These are phyloP conservation scores for Solanum piurae DNA, from an alignment of 257 asterid species.

Conservation along the genomic window DNA sequence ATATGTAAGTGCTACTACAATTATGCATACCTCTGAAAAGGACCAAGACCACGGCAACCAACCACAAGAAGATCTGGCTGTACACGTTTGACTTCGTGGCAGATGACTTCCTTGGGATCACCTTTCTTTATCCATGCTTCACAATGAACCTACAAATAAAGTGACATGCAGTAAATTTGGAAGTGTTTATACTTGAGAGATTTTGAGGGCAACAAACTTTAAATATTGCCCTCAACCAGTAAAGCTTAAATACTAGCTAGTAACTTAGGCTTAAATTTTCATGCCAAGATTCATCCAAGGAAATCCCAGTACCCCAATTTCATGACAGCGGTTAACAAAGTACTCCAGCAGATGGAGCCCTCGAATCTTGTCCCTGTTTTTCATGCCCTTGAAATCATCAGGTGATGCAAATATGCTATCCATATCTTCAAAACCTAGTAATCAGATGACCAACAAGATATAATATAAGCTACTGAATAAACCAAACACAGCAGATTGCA, in stretches of 20 bases:
- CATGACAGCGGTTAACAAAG: conserved; percentile 72
- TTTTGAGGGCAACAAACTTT: neutral
- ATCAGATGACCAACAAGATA: neutral
- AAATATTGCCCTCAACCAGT: neutral
- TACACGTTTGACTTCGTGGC: conserved; percentile 56
- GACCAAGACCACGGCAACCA: conserved; percentile 88
- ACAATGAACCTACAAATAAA: conserved; percentile 53
- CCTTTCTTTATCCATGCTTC: conserved; percentile 83
- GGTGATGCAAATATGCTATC: conserved; percentile 72
- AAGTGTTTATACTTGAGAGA: neutral
- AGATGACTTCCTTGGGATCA: conserved; percentile 70
- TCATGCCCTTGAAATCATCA: conserved; percentile 51
- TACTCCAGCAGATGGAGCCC: conserved; percentile 79
- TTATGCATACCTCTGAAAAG: conserved; percentile 63
- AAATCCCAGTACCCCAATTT: conserved; percentile 50
- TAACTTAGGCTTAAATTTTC: neutral
- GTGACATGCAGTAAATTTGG: neutral
- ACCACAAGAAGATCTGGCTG: conserved; percentile 76
- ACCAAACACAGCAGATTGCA: neutral
- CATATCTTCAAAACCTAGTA: conserved; percentile 67
- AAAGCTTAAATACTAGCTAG: neutral
- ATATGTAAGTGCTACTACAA: neutral
- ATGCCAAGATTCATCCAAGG: neutral
- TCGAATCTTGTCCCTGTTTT: conserved; percentile 40
- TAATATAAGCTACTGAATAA: neutral